Evolutionary conservation across 805 yeast species (phyloP), one percentile per base, ranked within the genome.

Genomic region (Ogataea methylovora): DNA sequence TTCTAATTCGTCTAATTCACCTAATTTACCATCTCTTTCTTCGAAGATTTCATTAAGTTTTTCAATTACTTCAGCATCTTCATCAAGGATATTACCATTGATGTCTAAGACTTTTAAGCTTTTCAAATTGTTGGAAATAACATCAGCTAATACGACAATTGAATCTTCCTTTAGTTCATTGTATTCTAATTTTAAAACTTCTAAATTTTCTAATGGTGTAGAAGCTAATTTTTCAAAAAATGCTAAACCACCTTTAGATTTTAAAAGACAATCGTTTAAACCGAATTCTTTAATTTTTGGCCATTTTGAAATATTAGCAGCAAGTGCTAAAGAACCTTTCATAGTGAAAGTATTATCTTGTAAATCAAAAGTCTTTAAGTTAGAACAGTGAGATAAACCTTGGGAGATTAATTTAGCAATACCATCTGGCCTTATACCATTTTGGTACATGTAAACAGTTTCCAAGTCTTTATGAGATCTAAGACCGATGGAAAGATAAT

Each of bases 361-460:
- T 45, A 92, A 67, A 61, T 92, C 97, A 27, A 92, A 61, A 26
- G 72, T 73, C 46, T 76, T 67, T 48, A 92, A 70, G 17, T 71
- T 61, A 19, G 67, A 64, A 54, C 84, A 77, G 41, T 67, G 56
- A 29, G 71, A 58, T 49, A 92, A 72, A 37, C 97, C 97, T 34
- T 80, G 71, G 14, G 64, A 61, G 45, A 90, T 67, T 51, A 90
- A 70, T 45, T 72, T 77, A 42, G 80, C 73, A 36, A 90, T 79
- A 47, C 99, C 99, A 37, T 76, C 79, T 35, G 95, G 97, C 61
- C 99, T 79, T 44, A 92, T 92, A 54, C 99, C 99, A 58, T 92
- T 92, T 64, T 92, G 99, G 54, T 86, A 90, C 45, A 92, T 69
- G 54, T 83, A 78, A 24, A 88, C 76, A 39, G 69, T 75, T 57